Evolutionary conservation across 192 early-diverging fungal genomes (phyloP).

Genomic region (Chytriomyces confervae): DNA sequence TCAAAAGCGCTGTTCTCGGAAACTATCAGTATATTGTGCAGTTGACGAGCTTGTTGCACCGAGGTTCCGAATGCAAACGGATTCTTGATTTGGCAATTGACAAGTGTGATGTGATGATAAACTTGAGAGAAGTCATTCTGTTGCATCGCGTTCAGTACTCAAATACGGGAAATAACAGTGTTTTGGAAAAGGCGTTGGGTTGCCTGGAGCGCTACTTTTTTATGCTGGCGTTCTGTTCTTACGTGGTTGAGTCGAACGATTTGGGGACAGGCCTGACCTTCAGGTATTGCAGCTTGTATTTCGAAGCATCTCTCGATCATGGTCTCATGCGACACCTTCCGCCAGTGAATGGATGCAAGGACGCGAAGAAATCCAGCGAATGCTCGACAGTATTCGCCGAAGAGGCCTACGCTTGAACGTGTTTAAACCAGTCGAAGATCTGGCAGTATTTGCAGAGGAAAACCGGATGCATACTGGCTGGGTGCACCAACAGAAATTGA

Average conservation of each 20-base stretch:
- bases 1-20: constrained; percentile 62
- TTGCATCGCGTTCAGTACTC: constrained; percentile 63
- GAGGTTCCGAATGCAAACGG: constrained; percentile 54
- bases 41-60: constrained; percentile 50
- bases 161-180: constrained; percentile 36
- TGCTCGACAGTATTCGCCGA: constrained; percentile 56
- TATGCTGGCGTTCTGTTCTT: constrained; percentile 60
- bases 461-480: neutral
- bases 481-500: constrained; percentile 6
- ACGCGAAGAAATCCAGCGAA: constrained; percentile 58
- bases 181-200: constrained; percentile 52
- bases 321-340: constrained; percentile 27
- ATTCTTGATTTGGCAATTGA: constrained; percentile 62
- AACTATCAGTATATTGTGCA: constrained; percentile 58
- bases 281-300: no score
- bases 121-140: constrained; percentile 65
- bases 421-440: constrained; percentile 68
- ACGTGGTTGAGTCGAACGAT: constrained; percentile 50
- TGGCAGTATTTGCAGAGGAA: constrained; percentile 47
- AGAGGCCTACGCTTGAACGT: constrained; percentile 51
- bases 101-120: constrained; percentile 63
- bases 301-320: constrained; percentile 15
- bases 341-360: constrained; percentile 40
- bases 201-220: constrained; percentile 68
- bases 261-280: constrained; percentile 2